A percentile compares a stretch with the other conserved stretches of the same genome.
phyloP scores from a whole-genome alignment of 129 eudicot genomes.

The Ambrosia artemisiifolia region DNA sequence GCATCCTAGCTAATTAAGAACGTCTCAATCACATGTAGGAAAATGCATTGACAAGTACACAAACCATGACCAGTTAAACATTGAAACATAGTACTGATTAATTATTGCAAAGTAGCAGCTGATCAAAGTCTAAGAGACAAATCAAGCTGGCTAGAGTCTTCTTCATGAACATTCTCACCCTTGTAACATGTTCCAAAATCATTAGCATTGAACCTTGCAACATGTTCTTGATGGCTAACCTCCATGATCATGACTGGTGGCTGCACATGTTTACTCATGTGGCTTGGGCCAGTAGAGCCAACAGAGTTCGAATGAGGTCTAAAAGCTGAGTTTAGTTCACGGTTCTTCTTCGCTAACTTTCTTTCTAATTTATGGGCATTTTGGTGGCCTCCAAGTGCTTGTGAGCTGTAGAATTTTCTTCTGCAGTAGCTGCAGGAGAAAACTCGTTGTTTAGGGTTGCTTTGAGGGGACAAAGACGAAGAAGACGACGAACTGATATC shows the following conservation, averaged over 20 bases:
- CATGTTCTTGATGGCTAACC: conserved; percentile 22
- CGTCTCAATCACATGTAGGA: background rate
- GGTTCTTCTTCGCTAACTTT: conserved; percentile 64
- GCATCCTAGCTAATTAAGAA: background rate
- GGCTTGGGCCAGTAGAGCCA: conserved; percentile 25
- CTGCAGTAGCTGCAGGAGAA: conserved; percentile 72
- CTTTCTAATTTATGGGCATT: conserved; percentile 87
- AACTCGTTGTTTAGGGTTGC: conserved; percentile 37
- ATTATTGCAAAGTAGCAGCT: background rate
- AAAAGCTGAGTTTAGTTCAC: conserved; percentile 34
- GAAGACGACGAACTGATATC: conserved; percentile 46
- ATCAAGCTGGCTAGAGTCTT: conserved; percentile 63
- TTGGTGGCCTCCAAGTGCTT: conserved; percentile 95
- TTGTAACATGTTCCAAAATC: conserved; percentile 27
- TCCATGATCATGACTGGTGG: conserved; percentile 10
- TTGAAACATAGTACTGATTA: background rate
- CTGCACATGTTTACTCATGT: conserved; percentile 15
- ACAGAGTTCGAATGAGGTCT: conserved; percentile 27
- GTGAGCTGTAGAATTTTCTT: conserved; percentile 76
- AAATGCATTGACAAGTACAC: background rate
- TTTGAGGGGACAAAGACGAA: conserved; percentile 35
- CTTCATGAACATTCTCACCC: conserved; percentile 35
- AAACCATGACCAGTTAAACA: background rate
- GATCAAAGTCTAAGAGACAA: conserved; percentile 80
- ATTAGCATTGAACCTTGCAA: conserved; percentile 24